Evolutionary conservation across 1,284 basidiomycete species (phyloP).

Genomic region (Megacollybia platyphylla): DNA sequence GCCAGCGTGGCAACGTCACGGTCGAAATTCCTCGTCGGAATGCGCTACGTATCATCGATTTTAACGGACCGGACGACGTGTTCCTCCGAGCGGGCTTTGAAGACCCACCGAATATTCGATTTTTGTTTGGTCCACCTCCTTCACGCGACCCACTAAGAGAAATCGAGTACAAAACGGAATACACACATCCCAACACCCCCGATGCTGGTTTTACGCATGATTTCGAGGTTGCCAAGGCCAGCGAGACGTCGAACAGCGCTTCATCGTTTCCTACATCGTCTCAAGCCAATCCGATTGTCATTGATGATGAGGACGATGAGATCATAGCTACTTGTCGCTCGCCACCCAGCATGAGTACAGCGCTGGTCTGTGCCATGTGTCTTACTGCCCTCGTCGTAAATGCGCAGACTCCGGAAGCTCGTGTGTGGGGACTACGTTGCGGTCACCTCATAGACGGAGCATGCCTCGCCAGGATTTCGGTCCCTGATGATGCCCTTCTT

Average conservation of each 20-base stretch:
- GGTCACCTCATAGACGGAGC: constrained; percentile 69
- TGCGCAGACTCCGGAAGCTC: constrained; percentile 17
- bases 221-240: constrained; percentile 20
- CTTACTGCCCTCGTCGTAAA: constrained; percentile 33
- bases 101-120: not conserved
- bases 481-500: constrained; percentile 20
- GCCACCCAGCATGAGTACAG: constrained; percentile 14
- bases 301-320: constrained; percentile 19
- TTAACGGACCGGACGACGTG: constrained; percentile 2
- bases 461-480: constrained; percentile 45
- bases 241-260: constrained; percentile 9
- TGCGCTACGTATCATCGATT: not conserved
- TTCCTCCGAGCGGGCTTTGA: constrained; percentile 1
- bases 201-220: constrained; percentile 51
- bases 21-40: not conserved
- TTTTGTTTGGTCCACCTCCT: constrained; percentile 4
- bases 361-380: constrained; percentile 53
- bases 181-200: constrained; percentile 46
- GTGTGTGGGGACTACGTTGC: constrained; percentile 59
- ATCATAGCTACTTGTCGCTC: constrained; percentile 1
- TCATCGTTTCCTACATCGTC: constrained; percentile 15
- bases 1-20: constrained; percentile 1
- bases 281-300: constrained; percentile 18
- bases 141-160: constrained; percentile 12
- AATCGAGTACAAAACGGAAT: constrained; percentile 39